Evolutionary conservation across 495 filamentous ascomycete species (phyloP).

Genomic region (Pyronema domesticum): DNA sequence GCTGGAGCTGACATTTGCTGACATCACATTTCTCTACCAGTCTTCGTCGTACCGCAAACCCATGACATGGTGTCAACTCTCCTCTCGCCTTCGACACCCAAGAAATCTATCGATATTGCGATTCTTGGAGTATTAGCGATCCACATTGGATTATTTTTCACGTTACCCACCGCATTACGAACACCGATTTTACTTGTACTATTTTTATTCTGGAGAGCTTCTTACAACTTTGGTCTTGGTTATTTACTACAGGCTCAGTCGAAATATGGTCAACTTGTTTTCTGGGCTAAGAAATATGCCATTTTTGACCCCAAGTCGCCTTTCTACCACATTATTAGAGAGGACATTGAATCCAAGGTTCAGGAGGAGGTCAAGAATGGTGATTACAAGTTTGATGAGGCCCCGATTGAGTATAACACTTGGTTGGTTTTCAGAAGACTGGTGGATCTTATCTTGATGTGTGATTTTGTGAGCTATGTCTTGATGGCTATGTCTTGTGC

Average conservation of each 20-base stretch:
- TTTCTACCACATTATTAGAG: slow-evolving; percentile 61
- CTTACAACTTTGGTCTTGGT: slow-evolving; percentile 88
- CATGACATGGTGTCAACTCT: slow-evolving; percentile 99
- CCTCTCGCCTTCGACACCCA: slow-evolving; percentile 83
- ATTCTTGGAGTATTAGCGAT: slow-evolving; percentile 65
- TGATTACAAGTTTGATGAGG: slow-evolving; percentile 84
- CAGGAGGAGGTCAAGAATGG: slow-evolving; percentile 33
- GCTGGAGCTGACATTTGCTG: too few species aligned
- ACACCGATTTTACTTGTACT: slow-evolving; percentile 58
- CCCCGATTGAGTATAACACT: slow-evolving; percentile 94
- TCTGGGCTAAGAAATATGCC: slow-evolving; percentile 68
- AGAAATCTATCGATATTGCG: slow-evolving; percentile 70
- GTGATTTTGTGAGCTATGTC: slow-evolving; percentile 92
- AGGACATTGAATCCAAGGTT: slow-evolving; percentile 86
- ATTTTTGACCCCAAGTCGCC: slow-evolving; percentile 75
- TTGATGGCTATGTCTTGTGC: slow-evolving; percentile 86
- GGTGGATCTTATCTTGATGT: slow-evolving; percentile 93
- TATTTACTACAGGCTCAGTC: slow-evolving; percentile 79
- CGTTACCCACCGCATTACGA: slow-evolving; percentile 46
- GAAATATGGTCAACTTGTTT: slow-evolving; percentile 63
- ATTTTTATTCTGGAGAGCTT: slow-evolving; percentile 81
- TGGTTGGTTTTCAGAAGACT: slow-evolving; percentile 92
- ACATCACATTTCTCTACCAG: slow-evolving; percentile 28
- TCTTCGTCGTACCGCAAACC: slow-evolving; percentile 88
- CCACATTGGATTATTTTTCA: slow-evolving; percentile 53